These are phyloP conservation scores for Pseudocercospora eumusae DNA, from an alignment of 2,329 filamentous ascomycete species.

Conservation along the genomic window DNA sequence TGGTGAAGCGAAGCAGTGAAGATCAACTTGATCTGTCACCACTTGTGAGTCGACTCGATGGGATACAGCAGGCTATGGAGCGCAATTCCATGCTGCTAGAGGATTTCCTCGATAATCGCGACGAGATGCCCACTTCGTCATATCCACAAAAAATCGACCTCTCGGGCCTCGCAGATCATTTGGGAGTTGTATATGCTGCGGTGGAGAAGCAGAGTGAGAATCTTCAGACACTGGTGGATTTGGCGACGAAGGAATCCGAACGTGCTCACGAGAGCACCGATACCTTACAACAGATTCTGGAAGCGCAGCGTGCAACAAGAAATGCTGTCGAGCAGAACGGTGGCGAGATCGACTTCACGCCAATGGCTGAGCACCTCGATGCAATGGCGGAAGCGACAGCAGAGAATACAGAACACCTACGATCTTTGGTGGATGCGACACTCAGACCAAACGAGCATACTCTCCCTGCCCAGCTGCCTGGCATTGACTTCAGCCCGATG, in stretches of 20 bases:
- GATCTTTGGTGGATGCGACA: conserved; percentile 17
- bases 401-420: conserved; percentile 27
- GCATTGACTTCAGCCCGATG: conserved; percentile 33
- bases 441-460: conserved; percentile 11
- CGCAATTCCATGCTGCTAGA: conserved; percentile 32
- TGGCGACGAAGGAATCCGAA: background rate
- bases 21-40: conserved; percentile 29
- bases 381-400: conserved; percentile 28
- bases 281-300: conserved; percentile 23
- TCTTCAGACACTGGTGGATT: conserved; percentile 22
- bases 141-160: conserved; percentile 17
- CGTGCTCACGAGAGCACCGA: conserved; percentile 8
- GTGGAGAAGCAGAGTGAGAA: conserved; percentile 18
- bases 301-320: conserved; percentile 27
- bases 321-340: conserved; percentile 20
- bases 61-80: conserved; percentile 34
- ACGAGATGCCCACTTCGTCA: conserved; percentile 7
- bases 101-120: conserved; percentile 28
- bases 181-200: conserved; percentile 19
- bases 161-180: conserved; percentile 15
- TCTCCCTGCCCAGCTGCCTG: conserved; percentile 10
- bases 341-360: conserved; percentile 27
- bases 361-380: conserved; percentile 29
- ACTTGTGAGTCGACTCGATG: conserved; percentile 28
- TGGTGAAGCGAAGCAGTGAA: background rate